phyloP scores from a whole-genome alignment of 345 rosid genomes.

The Arabidopsis suecica region DNA sequence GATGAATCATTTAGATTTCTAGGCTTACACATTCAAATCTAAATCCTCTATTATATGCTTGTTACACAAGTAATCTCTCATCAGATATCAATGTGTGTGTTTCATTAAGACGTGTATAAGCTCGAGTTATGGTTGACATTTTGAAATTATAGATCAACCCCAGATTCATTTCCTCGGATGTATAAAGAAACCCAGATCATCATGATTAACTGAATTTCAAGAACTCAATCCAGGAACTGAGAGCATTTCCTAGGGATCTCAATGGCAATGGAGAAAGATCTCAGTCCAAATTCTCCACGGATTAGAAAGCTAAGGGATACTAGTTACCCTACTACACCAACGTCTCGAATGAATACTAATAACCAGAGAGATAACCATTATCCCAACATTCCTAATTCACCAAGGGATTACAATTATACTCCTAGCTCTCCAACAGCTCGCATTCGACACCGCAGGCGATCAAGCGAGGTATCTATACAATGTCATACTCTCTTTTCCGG shows the following conservation, averaged over 20 bases:
- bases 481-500: neutral
- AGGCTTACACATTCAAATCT: slow-evolving; percentile 1
- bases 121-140: neutral
- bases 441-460: slow-evolving; percentile 50
- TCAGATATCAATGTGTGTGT: neutral
- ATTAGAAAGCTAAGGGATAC: slow-evolving; percentile 36
- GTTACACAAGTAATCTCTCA: slow-evolving; percentile 25
- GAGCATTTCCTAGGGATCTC: neutral
- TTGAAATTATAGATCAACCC: slow-evolving; percentile 24
- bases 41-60: slow-evolving; percentile 20
- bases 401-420: slow-evolving; percentile 40
- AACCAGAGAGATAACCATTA: slow-evolving; percentile 46
- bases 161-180: neutral
- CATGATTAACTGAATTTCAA: neutral
- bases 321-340: slow-evolving; percentile 26
- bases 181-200: neutral
- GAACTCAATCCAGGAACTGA: slow-evolving; percentile 9
- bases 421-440: slow-evolving; percentile 49
- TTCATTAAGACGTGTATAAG: neutral
- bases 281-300: slow-evolving; percentile 34
- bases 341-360: slow-evolving; percentile 29
- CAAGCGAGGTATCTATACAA: slow-evolving; percentile 46
- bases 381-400: slow-evolving; percentile 37
- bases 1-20: neutral
- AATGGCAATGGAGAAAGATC: slow-evolving; percentile 39